Base-by-base conservation (phyloP, 345 rosid genomes). In the Microthlaspi erraticum region DNA sequence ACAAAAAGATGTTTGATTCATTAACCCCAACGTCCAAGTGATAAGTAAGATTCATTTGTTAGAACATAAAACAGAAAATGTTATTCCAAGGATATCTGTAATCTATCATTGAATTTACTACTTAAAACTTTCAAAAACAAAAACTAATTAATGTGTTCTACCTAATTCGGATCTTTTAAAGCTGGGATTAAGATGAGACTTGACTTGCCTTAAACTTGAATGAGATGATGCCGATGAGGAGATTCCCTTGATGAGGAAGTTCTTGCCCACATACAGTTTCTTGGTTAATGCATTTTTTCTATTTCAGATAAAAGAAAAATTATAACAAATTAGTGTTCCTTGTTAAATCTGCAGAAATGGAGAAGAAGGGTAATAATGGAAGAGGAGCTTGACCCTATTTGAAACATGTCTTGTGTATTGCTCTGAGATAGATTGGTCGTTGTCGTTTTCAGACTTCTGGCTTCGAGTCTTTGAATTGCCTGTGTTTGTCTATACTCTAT, bases 141-240 rank as follows among this genome's bases (percentile, higher is more conserved):
- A n/a, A n/a, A n/a, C n/a, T n/a, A n/a, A n/a, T n/a, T n/a, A n/a
- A n/a, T n/a, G 43, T 39, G 16, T 44, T 18, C 49, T 16, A 44
- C 19, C n/a, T 8, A 36, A n/a, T 2, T 12, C 45, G 34, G 58
- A 64, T 49, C 16, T 37, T 36, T 8, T 23, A 8, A 26, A 10
- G n/a, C 12, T 44, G 61, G 18, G 37, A 32, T 59, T 13, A 71
- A 53, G 55, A 62, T 43, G 23, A 29, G 8, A 52, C 69, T 60
- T 61, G 8, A 52, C 69, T 68, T 61, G 23, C 78, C 78, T 74
- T 50, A 56, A 60, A 12, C n/a, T 46, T 43, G 69, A 60, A 41
- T 34, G 38, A 60, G 74, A 60, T 53, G 73, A 74, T 44, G 73
- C 18, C 12, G 78, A 66, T 33, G 78, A 74, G 38, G 62, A 74